A percentile compares a stretch with the other conserved stretches of the same genome.
Conservation (phyloP, 345 rosid genomes). For the Populus pruinosa region DNA sequence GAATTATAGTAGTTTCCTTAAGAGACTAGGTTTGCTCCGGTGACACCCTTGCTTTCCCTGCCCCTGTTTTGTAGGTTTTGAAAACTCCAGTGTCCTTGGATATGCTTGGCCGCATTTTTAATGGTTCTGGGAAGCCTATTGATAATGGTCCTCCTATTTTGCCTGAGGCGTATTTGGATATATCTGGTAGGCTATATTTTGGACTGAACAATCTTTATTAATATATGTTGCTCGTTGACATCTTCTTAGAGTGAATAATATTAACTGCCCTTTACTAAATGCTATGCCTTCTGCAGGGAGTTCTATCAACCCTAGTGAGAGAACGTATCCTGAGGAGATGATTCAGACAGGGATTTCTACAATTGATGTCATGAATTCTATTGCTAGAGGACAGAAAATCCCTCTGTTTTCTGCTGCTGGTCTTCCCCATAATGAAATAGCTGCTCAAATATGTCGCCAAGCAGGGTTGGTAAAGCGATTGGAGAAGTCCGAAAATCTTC, state of each 20-base stretch:
- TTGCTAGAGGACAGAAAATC: constrained; percentile 97
- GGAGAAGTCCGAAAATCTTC: constrained; percentile 75
- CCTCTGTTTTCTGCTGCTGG: constrained; percentile 99
- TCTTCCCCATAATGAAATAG: constrained; percentile 98
- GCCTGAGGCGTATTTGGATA: constrained; percentile 92
- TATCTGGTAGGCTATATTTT: constrained; percentile 56
- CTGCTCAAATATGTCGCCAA: constrained; percentile 99
- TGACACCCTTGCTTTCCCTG: neutral
- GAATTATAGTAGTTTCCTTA: neutral
- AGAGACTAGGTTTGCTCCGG: neutral
- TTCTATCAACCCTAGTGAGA: constrained; percentile 97
- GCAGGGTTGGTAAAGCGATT: constrained; percentile 95
- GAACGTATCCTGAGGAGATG: constrained; percentile 99
- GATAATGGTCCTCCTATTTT: constrained; percentile 93
- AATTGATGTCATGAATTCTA: constrained; percentile 96
- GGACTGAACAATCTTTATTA: neutral
- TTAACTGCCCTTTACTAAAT: neutral
- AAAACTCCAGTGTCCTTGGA: constrained; percentile 91
- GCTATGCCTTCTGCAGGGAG: constrained; percentile 49
- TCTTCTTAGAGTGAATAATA: neutral
- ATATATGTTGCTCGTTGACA: constrained; percentile 6
- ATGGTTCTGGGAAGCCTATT: constrained; percentile 96
- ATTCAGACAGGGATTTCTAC: constrained; percentile 98
- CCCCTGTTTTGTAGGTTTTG: constrained; percentile 53
- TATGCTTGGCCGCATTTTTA: constrained; percentile 95